Conservation (phyloP, 1,284 basidiomycete species). For the Pholiota adiposa region DNA sequence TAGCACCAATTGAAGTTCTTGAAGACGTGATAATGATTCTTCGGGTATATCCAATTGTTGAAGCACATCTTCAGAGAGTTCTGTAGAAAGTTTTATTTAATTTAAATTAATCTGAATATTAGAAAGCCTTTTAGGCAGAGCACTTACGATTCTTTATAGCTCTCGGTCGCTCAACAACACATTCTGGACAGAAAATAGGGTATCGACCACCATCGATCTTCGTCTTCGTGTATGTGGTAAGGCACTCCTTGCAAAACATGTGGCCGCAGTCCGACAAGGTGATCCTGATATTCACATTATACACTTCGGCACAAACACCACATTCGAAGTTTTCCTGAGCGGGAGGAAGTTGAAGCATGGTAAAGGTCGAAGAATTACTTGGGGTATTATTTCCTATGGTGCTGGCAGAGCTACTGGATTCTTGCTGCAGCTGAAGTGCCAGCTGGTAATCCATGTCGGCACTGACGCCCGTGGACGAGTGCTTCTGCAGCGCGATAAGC, state of each 20-base stretch:
- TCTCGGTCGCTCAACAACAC: slow-evolving; percentile 37
- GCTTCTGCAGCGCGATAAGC: slow-evolving; percentile 21
- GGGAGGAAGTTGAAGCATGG: slow-evolving; percentile 7
- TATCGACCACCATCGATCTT: slow-evolving; percentile 61
- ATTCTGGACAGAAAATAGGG: slow-evolving; percentile 69
- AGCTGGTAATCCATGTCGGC: slow-evolving; percentile 22
- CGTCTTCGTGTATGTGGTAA: slow-evolving; percentile 46
- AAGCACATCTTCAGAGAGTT: slow-evolving; percentile 19
- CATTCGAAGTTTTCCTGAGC: slow-evolving; percentile 46
- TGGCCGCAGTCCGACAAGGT: slow-evolving; percentile 54
- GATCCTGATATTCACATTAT: slow-evolving; percentile 48
- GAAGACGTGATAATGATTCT: slow-evolving; percentile 48
- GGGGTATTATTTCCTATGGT: background rate
- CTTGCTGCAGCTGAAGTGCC: slow-evolving; percentile 24
- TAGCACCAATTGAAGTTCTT: slow-evolving; percentile 56
- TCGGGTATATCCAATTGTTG: slow-evolving; percentile 51
- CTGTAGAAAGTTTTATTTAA: slow-evolving; percentile 6
- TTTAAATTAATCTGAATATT: background rate
- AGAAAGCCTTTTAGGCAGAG: too few relatives aligned
- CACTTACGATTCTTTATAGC: slow-evolving; percentile 43
- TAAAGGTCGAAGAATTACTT: background rate
- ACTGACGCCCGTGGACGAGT: slow-evolving; percentile 9
- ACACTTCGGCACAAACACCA: slow-evolving; percentile 59
- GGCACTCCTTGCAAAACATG: slow-evolving; percentile 58
- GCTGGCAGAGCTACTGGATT: slow-evolving; percentile 1